These are phyloP conservation scores for Thyridium curvatum DNA, from an alignment of 2,329 filamentous ascomycete genomes.

Conservation along the genomic window DNA sequence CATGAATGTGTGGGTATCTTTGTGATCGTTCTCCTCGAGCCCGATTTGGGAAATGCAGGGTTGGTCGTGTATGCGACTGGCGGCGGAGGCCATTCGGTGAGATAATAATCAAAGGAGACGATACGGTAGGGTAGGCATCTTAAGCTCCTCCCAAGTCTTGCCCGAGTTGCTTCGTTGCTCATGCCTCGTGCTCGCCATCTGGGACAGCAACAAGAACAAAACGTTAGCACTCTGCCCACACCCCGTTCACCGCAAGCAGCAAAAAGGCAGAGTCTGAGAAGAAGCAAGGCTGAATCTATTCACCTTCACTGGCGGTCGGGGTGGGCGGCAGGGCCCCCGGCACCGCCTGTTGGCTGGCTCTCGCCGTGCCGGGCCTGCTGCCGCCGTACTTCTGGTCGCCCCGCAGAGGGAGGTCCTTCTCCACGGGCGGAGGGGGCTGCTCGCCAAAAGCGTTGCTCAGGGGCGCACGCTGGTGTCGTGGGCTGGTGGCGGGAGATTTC, in stretches of 20 bases:
- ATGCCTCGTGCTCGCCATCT: slow-evolving; percentile 28
- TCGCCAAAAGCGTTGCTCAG: slow-evolving; percentile 18
- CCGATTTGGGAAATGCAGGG: too few species aligned
- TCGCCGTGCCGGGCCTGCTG: slow-evolving; percentile 48
- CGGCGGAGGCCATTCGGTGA: too few species aligned
- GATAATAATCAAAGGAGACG: too few species aligned
- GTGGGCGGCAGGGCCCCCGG: slow-evolving; percentile 56
- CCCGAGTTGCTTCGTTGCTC: not conserved
- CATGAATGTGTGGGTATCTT: not conserved
- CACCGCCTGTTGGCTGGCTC: slow-evolving; percentile 41
- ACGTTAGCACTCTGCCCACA: slow-evolving; percentile 23
- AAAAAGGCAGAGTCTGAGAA: slow-evolving; percentile 4
- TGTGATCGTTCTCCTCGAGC: too few species aligned
- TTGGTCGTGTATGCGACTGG: too few species aligned
- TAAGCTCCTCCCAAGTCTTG: too few species aligned
- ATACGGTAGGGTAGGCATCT: too few species aligned
- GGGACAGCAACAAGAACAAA: slow-evolving; percentile 28
- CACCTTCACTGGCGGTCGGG: slow-evolving; percentile 57
- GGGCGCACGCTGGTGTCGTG: slow-evolving; percentile 20
- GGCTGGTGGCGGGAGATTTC: slow-evolving; percentile 11
- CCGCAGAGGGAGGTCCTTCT: slow-evolving; percentile 20
- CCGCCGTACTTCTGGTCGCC: slow-evolving; percentile 27
- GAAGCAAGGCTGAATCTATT: slow-evolving; percentile 36
- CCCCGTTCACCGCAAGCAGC: too few species aligned
- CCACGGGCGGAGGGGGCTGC: slow-evolving; percentile 13